phyloP scores from a whole-genome alignment of 2,329 filamentous ascomycete genomes.

The Exophiala xenobiotica region DNA sequence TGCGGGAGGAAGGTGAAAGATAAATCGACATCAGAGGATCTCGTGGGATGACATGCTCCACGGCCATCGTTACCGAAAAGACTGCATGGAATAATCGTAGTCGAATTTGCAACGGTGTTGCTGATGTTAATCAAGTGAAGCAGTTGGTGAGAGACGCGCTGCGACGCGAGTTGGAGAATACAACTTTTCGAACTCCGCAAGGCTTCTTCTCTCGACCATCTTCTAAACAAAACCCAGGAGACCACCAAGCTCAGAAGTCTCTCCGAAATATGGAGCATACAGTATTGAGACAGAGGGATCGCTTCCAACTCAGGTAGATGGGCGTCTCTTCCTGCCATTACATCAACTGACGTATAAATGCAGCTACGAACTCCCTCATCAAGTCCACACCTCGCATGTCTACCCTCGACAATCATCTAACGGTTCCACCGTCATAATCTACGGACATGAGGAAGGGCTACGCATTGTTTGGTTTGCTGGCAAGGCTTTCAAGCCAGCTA shows the following conservation, averaged over 20 bases:
- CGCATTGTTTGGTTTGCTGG: slow-evolving; percentile 62
- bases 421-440: slow-evolving; percentile 61
- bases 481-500: slow-evolving; percentile 43
- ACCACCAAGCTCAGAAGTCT: too few relatives aligned
- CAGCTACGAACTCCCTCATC: slow-evolving; percentile 62
- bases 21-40: slow-evolving; percentile 18
- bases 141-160: slow-evolving; percentile 15
- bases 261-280: slow-evolving; percentile 35
- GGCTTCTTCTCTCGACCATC: too few relatives aligned
- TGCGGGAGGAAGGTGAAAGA: slow-evolving; percentile 4
- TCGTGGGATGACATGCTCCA: not conserved
- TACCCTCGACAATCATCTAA: slow-evolving; percentile 61
- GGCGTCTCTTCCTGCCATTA: not conserved
- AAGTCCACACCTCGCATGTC: slow-evolving; percentile 55
- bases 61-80: slow-evolving; percentile 12
- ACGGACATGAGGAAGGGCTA: slow-evolving; percentile 59
- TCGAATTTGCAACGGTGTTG: slow-evolving; percentile 8
- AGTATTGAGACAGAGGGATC: slow-evolving; percentile 41
- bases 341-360: slow-evolving; percentile 1
- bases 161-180: slow-evolving; percentile 21
- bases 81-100: not conserved
- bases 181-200: slow-evolving; percentile 1
- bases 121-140: not conserved
- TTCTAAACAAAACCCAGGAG: too few relatives aligned
- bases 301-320: slow-evolving; percentile 44